Evolutionary conservation across 768 basidiomycete species (phyloP), one percentile per base, ranked within the genome.

Genomic region (Lentinula edodes): DNA sequence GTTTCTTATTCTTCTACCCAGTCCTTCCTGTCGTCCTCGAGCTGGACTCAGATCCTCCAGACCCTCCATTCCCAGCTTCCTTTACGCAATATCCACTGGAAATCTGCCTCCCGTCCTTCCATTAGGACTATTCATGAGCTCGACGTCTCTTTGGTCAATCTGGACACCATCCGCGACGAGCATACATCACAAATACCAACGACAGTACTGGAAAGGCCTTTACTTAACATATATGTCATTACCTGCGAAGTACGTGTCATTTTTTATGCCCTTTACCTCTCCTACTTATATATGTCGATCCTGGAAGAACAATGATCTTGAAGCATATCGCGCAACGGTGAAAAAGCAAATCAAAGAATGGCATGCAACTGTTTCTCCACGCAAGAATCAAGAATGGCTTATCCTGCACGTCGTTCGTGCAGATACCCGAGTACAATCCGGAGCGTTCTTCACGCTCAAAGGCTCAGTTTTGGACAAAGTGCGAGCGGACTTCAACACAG

Each of bases 291-390:
- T 6, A 38, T 9, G 39, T 48, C 12, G 18, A 3, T 12, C 5
- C 23, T 10, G 18, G 12, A 13, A 87, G 86, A 84, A 87, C 63
- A 79, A 72, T 35, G 86, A 84, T 67, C 59, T 82, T 62, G 94
- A 98, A 52, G 76, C 80, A 3, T 99, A 99, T 78, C 88, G 87
- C 67, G 80, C 79, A 28, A 80, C 83, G 0, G 81, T 90, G 18
- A 89, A 87, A 69, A 90, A 88, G 64, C 92, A 96, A 71, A 90
- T 98, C 65, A 91, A 91, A 66, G 94, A 98, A 62, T 99, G 97
- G 97, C 88, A 92, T 62, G 77, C 79, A 2, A 71, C 80, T 2
- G 76, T 93, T 41, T 73, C 79, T 28, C 74, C 84, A 50, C 80
- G 87, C 65, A 94, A 87, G 74, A 87, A 91, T 67, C 93, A 95